Evolutionary conservation across 129 eudicot species (phyloP), one percentile per base, ranked within the genome.

Genomic region (Smallanthus sonchifolius): DNA sequence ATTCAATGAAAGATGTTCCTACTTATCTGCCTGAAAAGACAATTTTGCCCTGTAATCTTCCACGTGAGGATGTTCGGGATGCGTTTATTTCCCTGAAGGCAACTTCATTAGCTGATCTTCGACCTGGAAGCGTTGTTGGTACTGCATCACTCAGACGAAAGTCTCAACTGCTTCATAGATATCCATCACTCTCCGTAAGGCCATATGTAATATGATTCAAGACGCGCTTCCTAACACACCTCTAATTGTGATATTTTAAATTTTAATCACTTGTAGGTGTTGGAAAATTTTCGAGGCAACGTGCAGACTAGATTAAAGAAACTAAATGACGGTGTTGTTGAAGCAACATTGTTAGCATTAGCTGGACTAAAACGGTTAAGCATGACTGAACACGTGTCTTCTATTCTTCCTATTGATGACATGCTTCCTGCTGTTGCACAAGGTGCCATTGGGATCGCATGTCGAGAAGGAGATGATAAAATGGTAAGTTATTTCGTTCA

Each of bases 1-100:
- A 94, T 73, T 94, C 98, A n/a, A 94, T 94, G 98, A 94, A 94
- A 85, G 98, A 94, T 72, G 98, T 94, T 10, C 98, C 97, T 8
- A 94, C 98, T 45, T 94, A 90, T 82, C 80, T 94, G 38, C 98
- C 98, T 6, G 91, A 88, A 3, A 94, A 94, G 71, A 94, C 90
- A 5, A 90, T 94, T 44, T 80, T 90, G 38, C 98, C 98, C 3
- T 90, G 98, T 91, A 94, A 94, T 77, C 96, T 94, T 69, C 86
- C 86, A 34, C 88, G 98, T 62, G 98, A 94, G 79, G 98, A 94
- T 82, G 98, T 94, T 19, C 87, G 96, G 56, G 97, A 90, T 83
- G 98, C 98, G 20, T 94, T 94, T 59, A 94, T 94, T 76, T 88
- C 96, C 69, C 54, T 91, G 35, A 68, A 77, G 70, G 93, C 96